Evolutionary conservation across 345 rosid species (phyloP), one percentile per base, ranked within the genome.

Genomic region (Tarenaya hassleriana): DNA sequence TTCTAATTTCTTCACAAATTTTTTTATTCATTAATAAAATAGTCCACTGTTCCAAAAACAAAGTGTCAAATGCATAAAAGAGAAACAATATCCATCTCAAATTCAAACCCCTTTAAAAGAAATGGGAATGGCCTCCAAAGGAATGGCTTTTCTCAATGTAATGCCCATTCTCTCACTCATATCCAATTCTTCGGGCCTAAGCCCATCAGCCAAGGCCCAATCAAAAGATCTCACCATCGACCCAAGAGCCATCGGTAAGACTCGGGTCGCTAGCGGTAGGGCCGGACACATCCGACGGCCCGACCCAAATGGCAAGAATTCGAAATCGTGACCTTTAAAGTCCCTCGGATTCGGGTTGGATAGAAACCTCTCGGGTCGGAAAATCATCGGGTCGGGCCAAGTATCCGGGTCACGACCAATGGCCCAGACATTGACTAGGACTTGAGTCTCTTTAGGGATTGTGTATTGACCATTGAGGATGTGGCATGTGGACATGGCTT

Each of bases 251-350:
- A 75, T 15, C 0, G 84, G 88, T 9, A 88, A 75, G 24, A 84
- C 56, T 14, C 86, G 75, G 21, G 90, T 70, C 13, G 74, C 91
- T 7, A 82, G 71, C 4, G 94, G 81, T 56, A 84, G 40, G 16
- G 90, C 94, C 0, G 94, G 96, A 53, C 96, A 88, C 82, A 88
- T 88, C 60, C 96, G 58, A 7, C 91, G 67, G 0, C 96, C 94
- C n/a, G 91, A 73, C 16, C 94, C 96, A 19, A 88, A 84, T 1
- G 94, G 96, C n/a, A 84, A 68, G 12, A 72, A 80, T 71, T 73
- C 77, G 49, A 67, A 88, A 73, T 88, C 62, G 0, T 73, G 81
- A 7, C 96, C 96, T 47, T 74, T 88, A 11, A 61, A 84, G 10
- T 88, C 88, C 34, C 52, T 43, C 1, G 33, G 58, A 44, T 70